These are phyloP conservation scores for Erysimum cheiranthoides DNA, from an alignment of 345 rosid species.

Conservation along the genomic window DNA sequence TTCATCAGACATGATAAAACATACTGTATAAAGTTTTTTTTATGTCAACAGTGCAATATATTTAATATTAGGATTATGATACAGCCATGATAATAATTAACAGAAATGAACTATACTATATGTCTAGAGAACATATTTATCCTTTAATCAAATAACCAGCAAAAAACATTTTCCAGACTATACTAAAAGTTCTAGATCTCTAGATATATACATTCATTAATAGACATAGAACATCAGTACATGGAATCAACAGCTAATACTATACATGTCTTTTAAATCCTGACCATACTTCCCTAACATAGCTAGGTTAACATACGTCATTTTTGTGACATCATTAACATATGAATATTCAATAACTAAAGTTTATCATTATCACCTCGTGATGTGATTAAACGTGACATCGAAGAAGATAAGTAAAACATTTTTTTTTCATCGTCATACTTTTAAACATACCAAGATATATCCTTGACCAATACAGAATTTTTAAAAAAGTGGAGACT, in stretches of 20 bases:
- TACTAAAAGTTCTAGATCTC: too few species aligned
- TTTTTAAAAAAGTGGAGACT: neutral
- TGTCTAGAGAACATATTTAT: too few species aligned
- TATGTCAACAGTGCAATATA: too few species aligned
- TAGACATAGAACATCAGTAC: neutral
- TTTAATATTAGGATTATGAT: too few species aligned
- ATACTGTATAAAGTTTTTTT: too few species aligned
- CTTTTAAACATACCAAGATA: neutral
- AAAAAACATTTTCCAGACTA: too few species aligned
- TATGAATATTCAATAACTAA: conserved; percentile 15
- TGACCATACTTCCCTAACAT: conserved; percentile 7
- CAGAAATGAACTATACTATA: too few species aligned
- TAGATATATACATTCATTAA: too few species aligned
- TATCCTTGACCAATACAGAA: neutral
- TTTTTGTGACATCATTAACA: conserved; percentile 32
- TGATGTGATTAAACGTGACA: conserved; percentile 39
- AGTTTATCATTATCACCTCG: conserved; percentile 16
- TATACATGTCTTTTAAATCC: conserved; percentile 6
- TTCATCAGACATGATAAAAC: too few species aligned
- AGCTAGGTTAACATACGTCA: conserved; percentile 17
- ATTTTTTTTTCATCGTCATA: neutral
- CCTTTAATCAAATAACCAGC: too few species aligned
- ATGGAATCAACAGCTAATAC: neutral
- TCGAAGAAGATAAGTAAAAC: conserved; percentile 10
- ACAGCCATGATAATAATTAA: too few species aligned